A percentile compares a stretch with the other conserved stretches of the same genome.
phyloP scores from a whole-genome alignment of 2,329 filamentous ascomycete species.

The Knufia fluminis region DNA sequence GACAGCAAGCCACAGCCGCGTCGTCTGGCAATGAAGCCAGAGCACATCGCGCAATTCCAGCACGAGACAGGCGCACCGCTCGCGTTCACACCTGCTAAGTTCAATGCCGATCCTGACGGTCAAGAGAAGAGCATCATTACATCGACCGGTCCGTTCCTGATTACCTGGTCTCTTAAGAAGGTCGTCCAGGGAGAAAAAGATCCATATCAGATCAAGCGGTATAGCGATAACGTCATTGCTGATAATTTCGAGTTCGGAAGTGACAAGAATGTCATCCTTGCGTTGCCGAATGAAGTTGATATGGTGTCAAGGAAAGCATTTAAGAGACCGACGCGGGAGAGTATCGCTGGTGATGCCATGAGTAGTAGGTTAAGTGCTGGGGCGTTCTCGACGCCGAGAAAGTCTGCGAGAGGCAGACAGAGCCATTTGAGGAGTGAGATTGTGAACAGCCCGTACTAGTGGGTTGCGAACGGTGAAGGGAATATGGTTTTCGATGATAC shows the following conservation, averaged over 20 bases:
- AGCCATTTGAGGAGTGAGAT: constrained; percentile 63
- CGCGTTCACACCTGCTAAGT: constrained; percentile 81
- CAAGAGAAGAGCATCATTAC: constrained; percentile 93
- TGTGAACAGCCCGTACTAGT: constrained; percentile 60
- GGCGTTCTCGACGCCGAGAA: constrained; percentile 33
- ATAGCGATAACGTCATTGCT: constrained; percentile 88
- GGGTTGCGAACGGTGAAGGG: neutral
- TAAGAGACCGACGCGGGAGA: constrained; percentile 83
- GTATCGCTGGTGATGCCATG: constrained; percentile 59
- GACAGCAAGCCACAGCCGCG: constrained; percentile 89
- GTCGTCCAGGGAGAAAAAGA: constrained; percentile 71
- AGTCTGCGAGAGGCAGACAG: constrained; percentile 42
- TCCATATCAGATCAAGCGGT: constrained; percentile 93
- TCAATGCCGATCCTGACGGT: constrained; percentile 76
- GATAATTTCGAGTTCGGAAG: constrained; percentile 97
- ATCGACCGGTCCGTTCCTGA: constrained; percentile 89
- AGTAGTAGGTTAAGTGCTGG: constrained; percentile 32
- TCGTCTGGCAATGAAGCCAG: constrained; percentile 76
- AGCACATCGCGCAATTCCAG: constrained; percentile 93
- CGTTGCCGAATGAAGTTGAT: constrained; percentile 92
- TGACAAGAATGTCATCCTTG: constrained; percentile 97
- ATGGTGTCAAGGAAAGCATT: constrained; percentile 86
- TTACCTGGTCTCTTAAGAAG: constrained; percentile 94
- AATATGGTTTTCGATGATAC: neutral
- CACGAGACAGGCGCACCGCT: constrained; percentile 86